Evolutionary conservation across 164 flowering plant genomes (phyloP).

Genomic region (Sextonia rubra): DNA sequence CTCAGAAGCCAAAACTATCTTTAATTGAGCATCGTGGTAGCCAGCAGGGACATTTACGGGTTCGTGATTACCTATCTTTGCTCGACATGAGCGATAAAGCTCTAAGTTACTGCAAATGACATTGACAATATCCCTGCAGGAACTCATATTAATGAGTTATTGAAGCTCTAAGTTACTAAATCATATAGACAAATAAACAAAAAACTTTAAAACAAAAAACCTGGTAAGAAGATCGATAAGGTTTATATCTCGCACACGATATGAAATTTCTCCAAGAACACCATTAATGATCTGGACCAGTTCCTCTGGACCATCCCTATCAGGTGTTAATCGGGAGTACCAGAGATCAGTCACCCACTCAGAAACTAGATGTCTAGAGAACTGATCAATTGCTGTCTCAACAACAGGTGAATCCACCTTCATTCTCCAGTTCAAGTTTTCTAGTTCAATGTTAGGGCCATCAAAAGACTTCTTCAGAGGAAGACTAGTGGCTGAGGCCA

Average conservation of each 20-base stretch:
- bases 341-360: constrained; percentile 97
- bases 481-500: constrained; percentile 22
- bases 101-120: constrained; percentile 73
- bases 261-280: constrained; percentile 81
- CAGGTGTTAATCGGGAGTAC: constrained; percentile 90
- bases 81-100: constrained; percentile 61
- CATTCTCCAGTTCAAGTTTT: constrained; percentile 64
- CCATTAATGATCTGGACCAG: constrained; percentile 71
- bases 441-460: constrained; percentile 25
- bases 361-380: constrained; percentile 77
- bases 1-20: constrained; percentile 59
- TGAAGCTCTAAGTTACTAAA: background rate
- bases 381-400: constrained; percentile 88
- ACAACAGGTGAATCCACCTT: constrained; percentile 91
- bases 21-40: constrained; percentile 56
- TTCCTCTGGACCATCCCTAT: constrained; percentile 93
- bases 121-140: constrained; percentile 73
- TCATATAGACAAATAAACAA: background rate
- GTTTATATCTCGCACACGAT: constrained; percentile 75
- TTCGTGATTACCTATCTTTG: constrained; percentile 54
- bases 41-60: constrained; percentile 38
- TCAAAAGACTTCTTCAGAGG: constrained; percentile 39
- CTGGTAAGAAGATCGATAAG: constrained; percentile 90
- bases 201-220: constrained; percentile 33
- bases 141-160: constrained; percentile 16